Base-by-base conservation (phyloP, 179 eudicot genomes). In the Heliamphora pulchella region DNA sequence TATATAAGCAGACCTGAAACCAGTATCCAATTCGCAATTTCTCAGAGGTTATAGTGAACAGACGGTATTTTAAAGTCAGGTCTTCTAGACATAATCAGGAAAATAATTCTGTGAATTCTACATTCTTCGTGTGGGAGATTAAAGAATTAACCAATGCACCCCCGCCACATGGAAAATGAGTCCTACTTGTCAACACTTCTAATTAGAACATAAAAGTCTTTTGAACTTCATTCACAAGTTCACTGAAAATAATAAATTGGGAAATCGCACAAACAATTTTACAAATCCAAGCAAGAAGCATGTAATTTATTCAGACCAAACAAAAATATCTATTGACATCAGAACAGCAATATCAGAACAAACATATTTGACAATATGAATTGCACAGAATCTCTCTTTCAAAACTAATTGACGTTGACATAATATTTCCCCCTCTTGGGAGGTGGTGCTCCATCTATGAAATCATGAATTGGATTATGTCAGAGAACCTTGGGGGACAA, bases 1-100 rank as follows among this genome's bases (percentile, higher is more conserved):
- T 84, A 96, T 80, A 87, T 91, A 96, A 78, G 99, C 98, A 80
- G 94, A 94, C 94, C 99, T 96, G 92, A 86, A 88, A 88, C 79
- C 44, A 15, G 47, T 55, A 80, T 47, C 76, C 65, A 8, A 47
- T 20, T 41, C 39, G 1, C 2, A 6, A 2, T 20, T 64, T 9
- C 53, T 20, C 22, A 53, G 46, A 71, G 55, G 46, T 31, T 14
- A 44, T 17, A 77, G 61, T 10, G 15, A 54, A 51, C 51, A 54
- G 75, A 67, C 62, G 47, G 11, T 41, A 54, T 50, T 50, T 51
- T 17, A 14, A 15, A 66, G 61, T 41, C 50, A 78, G 44, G 63
- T 76, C 53, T 44, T 76, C 17, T 43, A 13, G 69, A 64, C 22
- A 63, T 22, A 9, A 46, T 61, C 46, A 44, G 46, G 68, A 48